Evolutionary conservation across 306 rosid species (phyloP), one percentile per base, ranked within the genome.

Genomic region (Fagus crenata): DNA sequence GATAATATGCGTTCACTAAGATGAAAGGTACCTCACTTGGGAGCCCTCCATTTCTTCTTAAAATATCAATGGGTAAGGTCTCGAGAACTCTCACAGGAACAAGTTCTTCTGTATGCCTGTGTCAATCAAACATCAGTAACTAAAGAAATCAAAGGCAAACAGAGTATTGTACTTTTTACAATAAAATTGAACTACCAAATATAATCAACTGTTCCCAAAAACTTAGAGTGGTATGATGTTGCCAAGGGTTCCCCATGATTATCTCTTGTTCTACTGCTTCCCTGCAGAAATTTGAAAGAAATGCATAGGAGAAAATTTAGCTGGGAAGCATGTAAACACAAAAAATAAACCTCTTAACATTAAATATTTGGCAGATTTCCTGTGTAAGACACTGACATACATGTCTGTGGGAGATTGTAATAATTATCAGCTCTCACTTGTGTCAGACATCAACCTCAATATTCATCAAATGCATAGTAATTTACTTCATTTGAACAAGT

Each of bases 171-270:
- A 76, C 6, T 76, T 54, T 53, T 32, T 39, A 74, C 41, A 72
- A 32, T 71, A 75, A 40, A 64, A 61, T 15, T 53, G 73, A 76
- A 75, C 61, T 89, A 94, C 97, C 98, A 94, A 77, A 94, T 92
- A 79, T 94, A 94, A 86, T 92, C 97, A 74, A 92, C 97, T 65
- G 97, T 94, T 82, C 97, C 98, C 88, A 88, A 82, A 81, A 94
- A 94, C 80, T 85, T 86, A 69, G 96, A 90, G 92, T 92, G 97
- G 87, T 85, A 94, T 13, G 95, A 90, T 54, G 98, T 94, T 80
- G 91, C 97, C 84, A 90, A 81, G 54, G 98, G 98, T 85, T 94
- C 98, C 69, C 95, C 98, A 76, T 54, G 72, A 71, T 77, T 76
- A 75, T 94, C 98, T 86, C 97, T 84, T 0, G 98, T 92, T 74